These are phyloP conservation scores for Coniella lustricola DNA, from an alignment of 2,329 filamentous ascomycete genomes.

Conservation along the genomic window DNA sequence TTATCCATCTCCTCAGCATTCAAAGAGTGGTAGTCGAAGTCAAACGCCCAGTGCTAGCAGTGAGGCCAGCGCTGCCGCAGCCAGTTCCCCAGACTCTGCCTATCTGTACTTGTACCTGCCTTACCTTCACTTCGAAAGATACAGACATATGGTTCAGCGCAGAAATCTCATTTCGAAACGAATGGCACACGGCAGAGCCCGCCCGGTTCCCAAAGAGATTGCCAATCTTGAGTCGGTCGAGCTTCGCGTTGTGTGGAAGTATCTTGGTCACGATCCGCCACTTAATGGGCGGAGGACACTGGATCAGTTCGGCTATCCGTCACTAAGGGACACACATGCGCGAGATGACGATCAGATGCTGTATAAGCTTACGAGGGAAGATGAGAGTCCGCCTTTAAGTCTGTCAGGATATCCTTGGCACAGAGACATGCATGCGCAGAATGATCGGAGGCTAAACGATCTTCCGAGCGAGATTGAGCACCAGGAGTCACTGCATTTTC, in stretches of 20 bases:
- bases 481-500: too few species aligned
- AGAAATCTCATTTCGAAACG: slow-evolving; percentile 48
- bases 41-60: too few species aligned
- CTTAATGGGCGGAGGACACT: slow-evolving; percentile 55
- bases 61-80: slow-evolving; percentile 4
- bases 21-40: too few species aligned
- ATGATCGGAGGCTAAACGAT: too few species aligned
- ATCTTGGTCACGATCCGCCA: slow-evolving; percentile 52
- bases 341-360: slow-evolving; percentile 62
- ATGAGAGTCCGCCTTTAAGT: slow-evolving; percentile 15
- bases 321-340: slow-evolving; percentile 51
- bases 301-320: slow-evolving; percentile 58
- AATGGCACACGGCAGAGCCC: slow-evolving; percentile 44
- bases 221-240: slow-evolving; percentile 50
- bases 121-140: slow-evolving; percentile 60
- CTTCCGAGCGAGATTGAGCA: too few species aligned
- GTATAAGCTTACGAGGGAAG: slow-evolving; percentile 56
- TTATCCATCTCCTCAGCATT: slow-evolving; percentile 14
- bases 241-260: slow-evolving; percentile 56
- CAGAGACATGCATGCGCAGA: too few species aligned
- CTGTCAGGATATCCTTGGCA: too few species aligned
- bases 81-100: slow-evolving; percentile 11
- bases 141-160: slow-evolving; percentile 48
- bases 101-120: slow-evolving; percentile 48
- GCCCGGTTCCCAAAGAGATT: slow-evolving; percentile 48